phyloP scores from a whole-genome alignment of 208 protist genomes.

The Crithidia fasciculata region DNA sequence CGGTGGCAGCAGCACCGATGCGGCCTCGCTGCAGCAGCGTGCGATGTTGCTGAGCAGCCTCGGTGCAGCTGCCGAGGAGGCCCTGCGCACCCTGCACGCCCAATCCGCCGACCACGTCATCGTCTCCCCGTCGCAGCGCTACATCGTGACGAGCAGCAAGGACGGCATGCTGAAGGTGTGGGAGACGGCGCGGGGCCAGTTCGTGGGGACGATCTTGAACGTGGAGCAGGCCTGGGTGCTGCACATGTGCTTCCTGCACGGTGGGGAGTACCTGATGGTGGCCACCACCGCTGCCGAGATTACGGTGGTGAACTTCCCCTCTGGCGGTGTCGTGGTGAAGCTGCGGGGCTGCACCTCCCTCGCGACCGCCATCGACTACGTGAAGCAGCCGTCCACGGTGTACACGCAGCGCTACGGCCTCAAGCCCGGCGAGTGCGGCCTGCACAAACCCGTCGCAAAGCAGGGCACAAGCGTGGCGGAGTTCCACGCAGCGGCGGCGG shows the following conservation, averaged over 20 bases:
- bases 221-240: constrained; percentile 77
- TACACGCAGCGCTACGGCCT: constrained; percentile 76
- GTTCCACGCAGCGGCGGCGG: constrained; percentile 39
- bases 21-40: constrained; percentile 20
- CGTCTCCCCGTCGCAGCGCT: constrained; percentile 40
- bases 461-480: constrained; percentile 5
- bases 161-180: constrained; percentile 86
- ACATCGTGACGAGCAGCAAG: constrained; percentile 75
- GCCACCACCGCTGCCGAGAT: constrained; percentile 82
- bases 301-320: constrained; percentile 79
- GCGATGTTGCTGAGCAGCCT: constrained; percentile 27
- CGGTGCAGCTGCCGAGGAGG: constrained; percentile 42
- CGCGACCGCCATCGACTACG: constrained; percentile 50
- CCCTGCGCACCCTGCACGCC: constrained; percentile 59
- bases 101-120: constrained; percentile 72
- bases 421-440: constrained; percentile 74
- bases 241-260: constrained; percentile 67
- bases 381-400: constrained; percentile 60
- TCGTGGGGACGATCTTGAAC: constrained; percentile 72
- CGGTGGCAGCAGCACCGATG: constrained; percentile 12
- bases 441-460: constrained; percentile 34
- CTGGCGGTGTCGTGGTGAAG: constrained; percentile 71
- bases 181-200: constrained; percentile 59
- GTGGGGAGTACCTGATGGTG: constrained; percentile 79
- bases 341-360: constrained; percentile 74